Conservation (phyloP, 306 rosid genomes). For the Corylus heterophylla region DNA sequence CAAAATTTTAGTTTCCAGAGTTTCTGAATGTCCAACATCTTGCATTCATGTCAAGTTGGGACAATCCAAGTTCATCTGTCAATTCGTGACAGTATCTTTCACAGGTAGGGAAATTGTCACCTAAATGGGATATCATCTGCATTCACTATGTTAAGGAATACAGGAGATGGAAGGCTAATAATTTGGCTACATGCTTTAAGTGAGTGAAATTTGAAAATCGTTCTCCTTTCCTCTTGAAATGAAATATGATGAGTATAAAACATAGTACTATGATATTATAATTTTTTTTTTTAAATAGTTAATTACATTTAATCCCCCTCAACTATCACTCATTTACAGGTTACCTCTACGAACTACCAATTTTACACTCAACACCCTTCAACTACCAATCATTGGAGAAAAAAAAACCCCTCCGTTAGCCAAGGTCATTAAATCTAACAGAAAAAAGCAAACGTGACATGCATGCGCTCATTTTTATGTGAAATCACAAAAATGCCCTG, state of each 20-base stretch:
- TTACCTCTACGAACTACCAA: too few species aligned
- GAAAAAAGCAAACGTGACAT: too few species aligned
- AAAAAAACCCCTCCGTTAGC: too few species aligned
- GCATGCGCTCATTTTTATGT: too few species aligned
- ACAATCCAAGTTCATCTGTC: not conserved
- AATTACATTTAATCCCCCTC: too few species aligned
- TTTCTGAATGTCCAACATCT: not conserved
- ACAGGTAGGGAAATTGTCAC: not conserved
- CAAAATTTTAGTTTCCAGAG: not conserved
- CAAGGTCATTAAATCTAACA: too few species aligned
- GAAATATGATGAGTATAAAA: not conserved
- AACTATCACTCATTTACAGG: too few species aligned
- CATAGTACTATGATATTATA: not conserved
- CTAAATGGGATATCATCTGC: not conserved
- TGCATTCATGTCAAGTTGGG: not conserved
- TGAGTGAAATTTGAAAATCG: not conserved
- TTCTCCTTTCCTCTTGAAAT: not conserved
- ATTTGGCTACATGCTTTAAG: not conserved
- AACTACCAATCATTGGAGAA: too few species aligned
- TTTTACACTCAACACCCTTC: too few species aligned
- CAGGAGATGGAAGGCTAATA: not conserved
- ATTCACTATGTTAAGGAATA: not conserved
- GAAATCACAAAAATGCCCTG: too few species aligned
- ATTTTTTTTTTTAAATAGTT: not conserved
- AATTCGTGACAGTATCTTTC: not conserved